Base-by-base conservation (phyloP, 495 filamentous ascomycete species). In the Xylaria curta region DNA sequence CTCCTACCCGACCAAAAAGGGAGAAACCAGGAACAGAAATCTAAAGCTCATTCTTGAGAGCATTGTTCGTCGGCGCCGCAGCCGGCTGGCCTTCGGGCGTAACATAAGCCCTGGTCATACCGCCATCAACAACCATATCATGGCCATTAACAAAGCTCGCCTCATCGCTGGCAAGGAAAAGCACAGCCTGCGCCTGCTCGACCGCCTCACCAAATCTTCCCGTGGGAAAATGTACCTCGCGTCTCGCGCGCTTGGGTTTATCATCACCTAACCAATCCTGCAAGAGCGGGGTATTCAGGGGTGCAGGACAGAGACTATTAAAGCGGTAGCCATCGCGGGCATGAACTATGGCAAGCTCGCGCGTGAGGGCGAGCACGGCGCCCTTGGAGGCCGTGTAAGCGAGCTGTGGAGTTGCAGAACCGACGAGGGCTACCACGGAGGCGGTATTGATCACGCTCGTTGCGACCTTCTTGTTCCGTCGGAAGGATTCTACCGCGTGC, bases 251-350 rank as follows among this genome's bases (percentile, higher is more conserved):
- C 88, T 98, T 98, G 44, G 87, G 88, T 69, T 89, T 77, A 81
- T 98, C 96, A 74, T 95, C 92, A 42, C 97, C 97, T 0, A 99
- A 89, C 92, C 94, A 98, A 82, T 97, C 92, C 83, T 98, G 94
- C 58, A 99, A 86, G n/a, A 99, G 76, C 31, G 88, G 88, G 2
- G 89, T 91, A 86, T 98, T 98, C 64, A 98, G 83, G 4, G 96
- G 96, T 9, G 95, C 95, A 12, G 96, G 96, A 76, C 96, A 99
- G 31, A 98, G 86, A 33, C 90, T 87, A 80, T 99, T 99, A 82
- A 98, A 98, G 13, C 96, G 86, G 82, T 91, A 89, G 15, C 87
- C 94, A 79, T 97, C 94, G 60, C 92, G 87, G 2, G 96, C 93
- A 77, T 96, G 93, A 17, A 94, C 92, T 79, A 96, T 92, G 19